These are phyloP conservation scores for Beauveria caledonica DNA, from an alignment of 2,329 filamentous ascomycete species.

Conservation along the genomic window DNA sequence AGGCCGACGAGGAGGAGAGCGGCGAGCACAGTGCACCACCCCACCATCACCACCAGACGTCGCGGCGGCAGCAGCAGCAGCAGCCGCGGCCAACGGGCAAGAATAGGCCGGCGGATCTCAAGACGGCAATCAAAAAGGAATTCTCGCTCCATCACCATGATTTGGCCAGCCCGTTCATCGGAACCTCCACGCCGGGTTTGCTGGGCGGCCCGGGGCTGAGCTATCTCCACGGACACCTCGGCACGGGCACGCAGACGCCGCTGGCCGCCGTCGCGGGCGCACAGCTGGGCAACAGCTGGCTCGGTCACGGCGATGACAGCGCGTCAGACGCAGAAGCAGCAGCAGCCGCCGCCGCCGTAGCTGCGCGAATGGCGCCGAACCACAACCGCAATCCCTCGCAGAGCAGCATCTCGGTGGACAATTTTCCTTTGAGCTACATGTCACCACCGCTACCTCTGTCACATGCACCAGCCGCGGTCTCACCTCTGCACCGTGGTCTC, in stretches of 20 bases:
- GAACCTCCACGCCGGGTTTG: slow-evolving; percentile 52
- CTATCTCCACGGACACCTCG: slow-evolving; percentile 75
- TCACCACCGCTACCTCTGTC: slow-evolving; percentile 20
- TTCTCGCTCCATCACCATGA: slow-evolving; percentile 28
- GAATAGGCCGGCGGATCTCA: slow-evolving; percentile 20
- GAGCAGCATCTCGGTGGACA: slow-evolving; percentile 39
- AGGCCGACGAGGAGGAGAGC: not conserved
- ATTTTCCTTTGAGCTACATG: slow-evolving; percentile 26
- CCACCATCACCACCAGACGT: slow-evolving; percentile 22
- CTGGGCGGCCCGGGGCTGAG: slow-evolving; percentile 69
- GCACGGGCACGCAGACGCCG: slow-evolving; percentile 69
- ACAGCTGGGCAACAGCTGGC: slow-evolving; percentile 31
- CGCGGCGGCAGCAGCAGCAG: slow-evolving; percentile 16
- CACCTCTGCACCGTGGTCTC: slow-evolving; percentile 35
- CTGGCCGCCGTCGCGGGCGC: slow-evolving; percentile 72
- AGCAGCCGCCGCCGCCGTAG: not conserved
- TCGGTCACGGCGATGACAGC: slow-evolving; percentile 17
- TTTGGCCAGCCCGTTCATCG: slow-evolving; percentile 48
- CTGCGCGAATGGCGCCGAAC: slow-evolving; percentile 18
- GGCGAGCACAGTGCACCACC: slow-evolving; percentile 6
- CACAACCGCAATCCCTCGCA: slow-evolving; percentile 39
- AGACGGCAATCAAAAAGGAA: slow-evolving; percentile 26
- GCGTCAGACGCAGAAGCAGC: not conserved
- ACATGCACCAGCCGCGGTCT: not conserved
- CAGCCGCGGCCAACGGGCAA: slow-evolving; percentile 15